Evolutionary conservation across 73 alveolate genomes (phyloP).

Genomic region (Paramecium pentaurelia): DNA sequence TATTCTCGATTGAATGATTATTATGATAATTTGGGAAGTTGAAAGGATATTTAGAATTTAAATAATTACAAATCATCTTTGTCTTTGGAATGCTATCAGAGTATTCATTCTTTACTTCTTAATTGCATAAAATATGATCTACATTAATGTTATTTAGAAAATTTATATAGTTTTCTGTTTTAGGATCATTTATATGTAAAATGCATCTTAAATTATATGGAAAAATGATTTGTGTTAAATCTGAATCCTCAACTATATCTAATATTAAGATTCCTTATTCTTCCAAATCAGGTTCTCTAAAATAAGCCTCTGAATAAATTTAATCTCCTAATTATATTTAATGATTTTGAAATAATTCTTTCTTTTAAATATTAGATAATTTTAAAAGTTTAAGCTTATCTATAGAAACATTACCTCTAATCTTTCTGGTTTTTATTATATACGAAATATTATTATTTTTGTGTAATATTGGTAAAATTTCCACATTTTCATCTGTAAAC

Average conservation of each 20-base stretch:
- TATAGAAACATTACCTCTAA: neutral
- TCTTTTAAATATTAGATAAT: neutral
- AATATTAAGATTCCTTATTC: neutral
- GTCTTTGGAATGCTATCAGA: neutral
- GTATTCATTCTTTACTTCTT: neutral
- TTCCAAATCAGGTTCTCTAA: neutral
- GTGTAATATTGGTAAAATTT: neutral
- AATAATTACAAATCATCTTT: neutral
- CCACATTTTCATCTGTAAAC: neutral
- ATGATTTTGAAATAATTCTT: slow-evolving; percentile 10
- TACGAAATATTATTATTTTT: neutral
- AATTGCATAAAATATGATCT: neutral
- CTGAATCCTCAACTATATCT: neutral
- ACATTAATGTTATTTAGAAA: neutral
- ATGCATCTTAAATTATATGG: neutral
- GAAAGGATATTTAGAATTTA: neutral
- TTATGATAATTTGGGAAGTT: neutral
- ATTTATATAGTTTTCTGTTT: neutral
- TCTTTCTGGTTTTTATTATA: neutral
- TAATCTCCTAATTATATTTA: neutral
- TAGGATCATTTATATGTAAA: neutral
- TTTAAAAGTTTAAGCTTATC: neutral
- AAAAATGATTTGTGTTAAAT: neutral
- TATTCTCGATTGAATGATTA: neutral
- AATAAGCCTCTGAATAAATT: neutral